Evolutionary conservation across 139 green algal species (phyloP).

Genomic region (Trebouxia sp.): DNA sequence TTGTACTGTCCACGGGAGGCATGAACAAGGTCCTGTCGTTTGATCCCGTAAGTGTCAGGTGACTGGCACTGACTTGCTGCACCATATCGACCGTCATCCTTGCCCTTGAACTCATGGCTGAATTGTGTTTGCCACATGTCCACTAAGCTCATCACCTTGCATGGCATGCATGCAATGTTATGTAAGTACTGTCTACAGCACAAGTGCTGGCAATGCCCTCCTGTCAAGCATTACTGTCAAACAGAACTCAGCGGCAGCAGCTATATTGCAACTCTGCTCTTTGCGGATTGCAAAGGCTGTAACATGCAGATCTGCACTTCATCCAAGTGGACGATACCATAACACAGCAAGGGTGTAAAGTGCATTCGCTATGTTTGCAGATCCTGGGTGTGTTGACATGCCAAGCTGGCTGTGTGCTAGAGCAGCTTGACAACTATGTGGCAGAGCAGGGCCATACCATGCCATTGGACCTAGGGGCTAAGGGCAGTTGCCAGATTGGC

Average conservation of each 20-base stretch:
- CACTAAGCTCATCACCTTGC: too few relatives aligned
- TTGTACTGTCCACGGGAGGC: constrained; percentile 67
- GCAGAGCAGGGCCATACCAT: constrained; percentile 69
- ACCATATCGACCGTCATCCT: too few relatives aligned
- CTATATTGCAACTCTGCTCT: too few relatives aligned
- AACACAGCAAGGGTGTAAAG: not conserved
- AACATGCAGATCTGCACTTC: not conserved
- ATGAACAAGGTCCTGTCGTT: constrained; percentile 79
- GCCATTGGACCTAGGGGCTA: constrained; percentile 95
- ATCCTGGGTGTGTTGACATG: constrained; percentile 68
- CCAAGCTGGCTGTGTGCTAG: constrained; percentile 85
- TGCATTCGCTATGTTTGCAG: constrained; percentile 40
- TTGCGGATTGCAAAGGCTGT: too few relatives aligned
- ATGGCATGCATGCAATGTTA: too few relatives aligned
- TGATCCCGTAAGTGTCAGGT: constrained; percentile 49
- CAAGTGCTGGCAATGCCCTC: too few relatives aligned
- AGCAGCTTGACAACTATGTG: constrained; percentile 74
- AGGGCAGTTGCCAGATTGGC: constrained; percentile 95
- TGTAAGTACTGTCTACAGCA: too few relatives aligned
- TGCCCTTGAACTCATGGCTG: too few relatives aligned
- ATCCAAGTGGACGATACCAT: not conserved
- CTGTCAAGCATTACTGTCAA: too few relatives aligned
- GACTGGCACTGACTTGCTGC: not conserved
- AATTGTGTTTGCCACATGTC: too few relatives aligned
- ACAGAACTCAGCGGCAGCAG: too few relatives aligned